A percentile compares a stretch with the other conserved stretches of the same genome.
Conservation (phyloP, 805 yeast genomes). For the Saturnispora diversa region DNA sequence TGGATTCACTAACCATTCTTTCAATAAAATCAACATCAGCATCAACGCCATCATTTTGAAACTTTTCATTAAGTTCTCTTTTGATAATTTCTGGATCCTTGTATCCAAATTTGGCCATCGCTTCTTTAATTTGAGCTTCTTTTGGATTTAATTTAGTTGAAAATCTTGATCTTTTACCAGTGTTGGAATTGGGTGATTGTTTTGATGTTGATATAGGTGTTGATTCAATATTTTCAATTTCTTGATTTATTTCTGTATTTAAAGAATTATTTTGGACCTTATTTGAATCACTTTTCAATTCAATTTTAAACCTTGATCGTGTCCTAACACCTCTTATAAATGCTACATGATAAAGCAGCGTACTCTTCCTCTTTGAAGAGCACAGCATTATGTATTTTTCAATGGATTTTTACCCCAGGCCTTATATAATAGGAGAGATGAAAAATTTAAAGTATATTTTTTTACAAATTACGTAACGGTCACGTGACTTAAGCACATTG, state of each 20-base stretch:
- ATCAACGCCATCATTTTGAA: slow-evolving; percentile 24
- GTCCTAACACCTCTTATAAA: slow-evolving; percentile 8
- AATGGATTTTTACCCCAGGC: too few relatives aligned
- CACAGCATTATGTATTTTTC: background rate
- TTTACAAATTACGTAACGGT: background rate
- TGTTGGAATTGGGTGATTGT: background rate
- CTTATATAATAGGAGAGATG: too few relatives aligned
- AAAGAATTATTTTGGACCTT: background rate
- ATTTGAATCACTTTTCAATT: background rate
- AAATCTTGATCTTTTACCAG: slow-evolving; percentile 4
- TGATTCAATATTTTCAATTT: background rate
- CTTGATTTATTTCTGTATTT: background rate
- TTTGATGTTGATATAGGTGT: background rate
- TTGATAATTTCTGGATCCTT: slow-evolving; percentile 25
- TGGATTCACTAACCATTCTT: slow-evolving; percentile 21
- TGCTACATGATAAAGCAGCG: background rate
- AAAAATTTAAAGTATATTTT: background rate
- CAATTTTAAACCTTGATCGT: slow-evolving; percentile 7
- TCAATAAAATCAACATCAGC: slow-evolving; percentile 26
- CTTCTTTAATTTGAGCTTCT: background rate
- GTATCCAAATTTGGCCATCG: slow-evolving; percentile 9
- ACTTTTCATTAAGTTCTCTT: slow-evolving; percentile 20
- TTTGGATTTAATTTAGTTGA: background rate
- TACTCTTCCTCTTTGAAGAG: background rate
- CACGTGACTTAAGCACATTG: slow-evolving; percentile 3